phyloP scores from a whole-genome alignment of 148 eudicot genomes.

The Rhododendron ferrugineum region DNA sequence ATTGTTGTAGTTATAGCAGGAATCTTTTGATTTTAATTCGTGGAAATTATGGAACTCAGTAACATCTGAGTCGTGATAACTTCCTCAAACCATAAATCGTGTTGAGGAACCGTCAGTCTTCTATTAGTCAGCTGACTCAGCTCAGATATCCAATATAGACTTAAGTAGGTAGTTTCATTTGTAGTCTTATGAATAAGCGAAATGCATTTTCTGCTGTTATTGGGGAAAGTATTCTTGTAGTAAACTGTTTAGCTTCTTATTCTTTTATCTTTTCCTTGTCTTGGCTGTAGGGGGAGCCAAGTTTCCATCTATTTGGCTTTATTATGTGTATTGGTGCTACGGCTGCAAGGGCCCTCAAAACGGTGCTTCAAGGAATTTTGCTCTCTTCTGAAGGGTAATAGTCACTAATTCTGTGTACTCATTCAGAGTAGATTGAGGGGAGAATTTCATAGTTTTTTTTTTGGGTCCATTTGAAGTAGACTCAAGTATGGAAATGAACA shows the following conservation, averaged over 20 bases:
- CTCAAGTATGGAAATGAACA: not conserved
- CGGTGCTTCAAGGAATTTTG: slow-evolving; percentile 44
- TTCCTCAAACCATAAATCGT: not conserved
- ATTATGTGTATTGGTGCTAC: slow-evolving; percentile 44
- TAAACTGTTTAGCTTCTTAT: not conserved
- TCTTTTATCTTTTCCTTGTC: not conserved
- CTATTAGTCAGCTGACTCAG: no score
- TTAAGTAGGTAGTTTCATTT: not conserved
- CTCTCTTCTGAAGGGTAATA: slow-evolving; percentile 51
- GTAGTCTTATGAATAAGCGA: not conserved
- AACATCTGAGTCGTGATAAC: not conserved
- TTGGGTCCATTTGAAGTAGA: not conserved
- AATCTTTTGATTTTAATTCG: not conserved
- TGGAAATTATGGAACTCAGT: not conserved
- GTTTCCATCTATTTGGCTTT: slow-evolving; percentile 50
- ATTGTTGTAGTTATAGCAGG: not conserved
- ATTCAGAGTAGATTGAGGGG: not conserved
- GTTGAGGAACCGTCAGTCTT: not conserved
- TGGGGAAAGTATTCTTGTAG: not conserved
- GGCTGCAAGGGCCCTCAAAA: slow-evolving; percentile 50
- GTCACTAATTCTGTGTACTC: not conserved
- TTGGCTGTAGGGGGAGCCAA: slow-evolving; percentile 40
- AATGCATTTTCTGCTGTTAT: not conserved
- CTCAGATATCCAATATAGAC: not conserved
- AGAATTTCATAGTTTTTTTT: not conserved